Evolutionary conservation across 495 filamentous ascomycete genomes (phyloP).

Genomic region (Terfezia claveryi): DNA sequence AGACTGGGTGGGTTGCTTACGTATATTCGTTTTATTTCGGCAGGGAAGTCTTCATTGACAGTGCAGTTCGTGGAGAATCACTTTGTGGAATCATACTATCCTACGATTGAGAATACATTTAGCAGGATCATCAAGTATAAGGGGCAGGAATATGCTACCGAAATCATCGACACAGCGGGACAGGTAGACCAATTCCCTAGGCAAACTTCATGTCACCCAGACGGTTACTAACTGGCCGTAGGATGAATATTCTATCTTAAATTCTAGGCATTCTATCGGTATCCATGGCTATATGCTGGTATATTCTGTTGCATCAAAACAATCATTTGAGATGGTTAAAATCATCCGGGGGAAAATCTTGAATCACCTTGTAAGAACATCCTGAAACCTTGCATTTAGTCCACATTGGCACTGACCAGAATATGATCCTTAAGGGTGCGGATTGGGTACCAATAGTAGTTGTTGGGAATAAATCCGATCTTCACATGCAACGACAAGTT

Average conservation of each 20-base stretch:
- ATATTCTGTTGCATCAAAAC: conserved; percentile 78
- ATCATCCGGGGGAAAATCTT: conserved; percentile 93
- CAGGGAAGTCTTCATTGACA: conserved; percentile 93
- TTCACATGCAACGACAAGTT: conserved; percentile 88
- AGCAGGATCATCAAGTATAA: conserved; percentile 82
- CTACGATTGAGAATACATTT: conserved; percentile 97
- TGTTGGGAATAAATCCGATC: conserved; percentile 91
- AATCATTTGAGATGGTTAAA: conserved; percentile 90
- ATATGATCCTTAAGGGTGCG: conserved; percentile 41
- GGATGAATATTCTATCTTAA: conserved; percentile 97
- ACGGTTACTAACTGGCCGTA: conserved; percentile 19
- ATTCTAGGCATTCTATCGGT: conserved; percentile 97
- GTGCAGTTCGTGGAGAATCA: conserved; percentile 95
- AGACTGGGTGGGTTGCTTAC: neutral
- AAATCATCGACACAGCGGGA: conserved; percentile 96
- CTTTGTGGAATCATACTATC: conserved; percentile 98
- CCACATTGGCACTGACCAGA: neutral
- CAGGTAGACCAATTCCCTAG: conserved; percentile 36
- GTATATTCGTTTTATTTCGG: neutral
- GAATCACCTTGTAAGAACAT: conserved; percentile 59
- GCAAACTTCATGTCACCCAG: neutral
- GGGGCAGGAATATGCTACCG: conserved; percentile 79
- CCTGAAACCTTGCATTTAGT: conserved; percentile 1
- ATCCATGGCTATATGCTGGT: conserved; percentile 98
- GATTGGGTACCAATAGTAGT: conserved; percentile 83